phyloP scores from a whole-genome alignment of 805 yeast genomes.

The Candida awuae region DNA sequence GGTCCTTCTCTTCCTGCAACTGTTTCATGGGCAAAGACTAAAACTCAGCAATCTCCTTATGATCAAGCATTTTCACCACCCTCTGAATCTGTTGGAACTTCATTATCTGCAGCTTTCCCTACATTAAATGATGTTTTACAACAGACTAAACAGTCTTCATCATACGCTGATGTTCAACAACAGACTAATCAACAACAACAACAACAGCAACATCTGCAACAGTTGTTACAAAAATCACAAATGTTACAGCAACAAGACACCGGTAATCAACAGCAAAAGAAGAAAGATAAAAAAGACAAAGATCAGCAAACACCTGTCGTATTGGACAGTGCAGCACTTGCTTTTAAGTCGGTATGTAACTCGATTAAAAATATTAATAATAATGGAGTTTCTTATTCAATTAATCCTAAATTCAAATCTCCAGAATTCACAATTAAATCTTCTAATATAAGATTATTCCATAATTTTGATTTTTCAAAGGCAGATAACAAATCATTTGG shows the following conservation, averaged over 20 bases:
- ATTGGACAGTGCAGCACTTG: slow-evolving; percentile 19
- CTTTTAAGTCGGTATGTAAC: slow-evolving; percentile 23
- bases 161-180: slow-evolving; percentile 23
- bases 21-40: slow-evolving; percentile 50
- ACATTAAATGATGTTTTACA: slow-evolving; percentile 30
- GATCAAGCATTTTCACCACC: slow-evolving; percentile 12
- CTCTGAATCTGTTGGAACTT: slow-evolving; percentile 6
- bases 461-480: slow-evolving; percentile 13
- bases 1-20: slow-evolving; percentile 51
- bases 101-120: slow-evolving; percentile 42
- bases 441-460: slow-evolving; percentile 17
- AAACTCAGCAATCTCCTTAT: slow-evolving; percentile 24
- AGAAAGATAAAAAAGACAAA: slow-evolving; percentile 24
- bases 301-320: slow-evolving; percentile 17
- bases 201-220: slow-evolving; percentile 13
- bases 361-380: slow-evolving; percentile 22
- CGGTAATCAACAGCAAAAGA: slow-evolving; percentile 13
- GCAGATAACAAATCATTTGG: slow-evolving; percentile 13
- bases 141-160: slow-evolving; percentile 14
- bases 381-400: slow-evolving; percentile 18
- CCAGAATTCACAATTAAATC: slow-evolving; percentile 5
- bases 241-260: slow-evolving; percentile 13
- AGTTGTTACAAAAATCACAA: slow-evolving; percentile 11
- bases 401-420: slow-evolving; percentile 20
- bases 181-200: slow-evolving; percentile 29